Percentiles rank a stretch among this genome's conserved stretches.
Conservation (phyloP, 2,329 filamentous ascomycete species). For the Colletotrichum falcatum region DNA sequence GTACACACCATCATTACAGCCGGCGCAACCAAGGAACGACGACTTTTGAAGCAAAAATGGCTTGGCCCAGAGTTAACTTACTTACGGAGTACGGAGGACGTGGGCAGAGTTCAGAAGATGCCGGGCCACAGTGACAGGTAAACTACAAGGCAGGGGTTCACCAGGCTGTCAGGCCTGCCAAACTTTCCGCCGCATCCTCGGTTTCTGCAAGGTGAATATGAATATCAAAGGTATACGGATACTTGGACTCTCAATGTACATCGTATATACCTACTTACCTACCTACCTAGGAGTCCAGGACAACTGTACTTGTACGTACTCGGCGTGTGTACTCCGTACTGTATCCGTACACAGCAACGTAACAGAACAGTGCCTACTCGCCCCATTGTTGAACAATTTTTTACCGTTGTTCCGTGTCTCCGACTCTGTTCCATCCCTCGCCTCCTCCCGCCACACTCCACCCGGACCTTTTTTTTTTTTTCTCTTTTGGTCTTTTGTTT, state of each 20-base stretch:
- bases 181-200: neutral
- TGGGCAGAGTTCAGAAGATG: neutral
- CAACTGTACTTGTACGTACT: neutral
- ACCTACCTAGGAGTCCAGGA: neutral
- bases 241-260: too few species aligned
- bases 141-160: neutral
- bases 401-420: constrained; percentile 14
- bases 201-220: neutral
- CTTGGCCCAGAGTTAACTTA: neutral
- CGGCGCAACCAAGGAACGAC: too few species aligned
- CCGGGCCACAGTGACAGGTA: neutral
- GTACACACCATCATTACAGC: neutral
- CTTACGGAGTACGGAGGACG: too few species aligned
- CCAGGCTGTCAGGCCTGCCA: constrained; percentile 9
- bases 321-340: too few species aligned
- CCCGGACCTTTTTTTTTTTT: constrained; percentile 1
- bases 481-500: neutral
- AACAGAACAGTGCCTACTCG: neutral
- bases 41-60: neutral
- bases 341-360: neutral
- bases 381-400: neutral
- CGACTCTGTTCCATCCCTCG: neutral
- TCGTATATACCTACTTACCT: too few species aligned
- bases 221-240: too few species aligned
- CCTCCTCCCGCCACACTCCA: constrained; percentile 7